Evolutionary conservation across 345 rosid genomes (phyloP).

Genomic region (Noccaea bulbosa): DNA sequence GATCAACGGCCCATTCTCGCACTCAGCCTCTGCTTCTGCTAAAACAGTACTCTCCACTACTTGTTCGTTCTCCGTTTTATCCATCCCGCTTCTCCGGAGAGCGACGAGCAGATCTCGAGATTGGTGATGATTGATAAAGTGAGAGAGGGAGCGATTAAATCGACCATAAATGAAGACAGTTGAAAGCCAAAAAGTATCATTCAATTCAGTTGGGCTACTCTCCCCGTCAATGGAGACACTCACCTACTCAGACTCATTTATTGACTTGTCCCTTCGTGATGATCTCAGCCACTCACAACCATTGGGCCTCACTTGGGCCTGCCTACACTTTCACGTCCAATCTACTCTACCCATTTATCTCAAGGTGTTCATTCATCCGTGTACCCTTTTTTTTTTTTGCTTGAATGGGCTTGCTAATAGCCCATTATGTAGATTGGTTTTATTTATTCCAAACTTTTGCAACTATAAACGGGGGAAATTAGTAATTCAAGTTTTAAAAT

Average conservation of each 20-base stretch:
- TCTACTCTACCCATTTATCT: neutral
- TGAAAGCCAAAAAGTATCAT: neutral
- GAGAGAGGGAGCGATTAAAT: neutral
- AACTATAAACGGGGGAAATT: no score
- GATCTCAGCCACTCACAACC: neutral
- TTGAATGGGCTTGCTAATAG: no score
- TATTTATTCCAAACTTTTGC: no score
- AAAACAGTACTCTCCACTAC: conserved; percentile 8
- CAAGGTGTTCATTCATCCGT: neutral
- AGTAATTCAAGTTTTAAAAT: neutral
- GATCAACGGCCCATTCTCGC: conserved; percentile 30
- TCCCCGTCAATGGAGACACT: conserved; percentile 32
- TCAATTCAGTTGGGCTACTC: conserved; percentile 19
- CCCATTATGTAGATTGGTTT: no score
- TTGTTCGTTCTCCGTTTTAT: conserved; percentile 9
- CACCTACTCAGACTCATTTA: conserved; percentile 30
- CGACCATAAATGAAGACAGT: conserved; percentile 14
- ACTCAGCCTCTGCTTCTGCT: conserved; percentile 21
- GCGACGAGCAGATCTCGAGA: conserved; percentile 34
- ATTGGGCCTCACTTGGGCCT: conserved; percentile 9
- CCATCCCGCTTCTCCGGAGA: conserved; percentile 22
- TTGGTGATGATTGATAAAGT: neutral
- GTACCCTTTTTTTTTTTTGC: no score
- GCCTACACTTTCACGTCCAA: neutral
- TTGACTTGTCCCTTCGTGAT: conserved; percentile 4